These are phyloP conservation scores for Puccinia polysora DNA, from an alignment of 1,284 basidiomycete genomes.

Conservation along the genomic window DNA sequence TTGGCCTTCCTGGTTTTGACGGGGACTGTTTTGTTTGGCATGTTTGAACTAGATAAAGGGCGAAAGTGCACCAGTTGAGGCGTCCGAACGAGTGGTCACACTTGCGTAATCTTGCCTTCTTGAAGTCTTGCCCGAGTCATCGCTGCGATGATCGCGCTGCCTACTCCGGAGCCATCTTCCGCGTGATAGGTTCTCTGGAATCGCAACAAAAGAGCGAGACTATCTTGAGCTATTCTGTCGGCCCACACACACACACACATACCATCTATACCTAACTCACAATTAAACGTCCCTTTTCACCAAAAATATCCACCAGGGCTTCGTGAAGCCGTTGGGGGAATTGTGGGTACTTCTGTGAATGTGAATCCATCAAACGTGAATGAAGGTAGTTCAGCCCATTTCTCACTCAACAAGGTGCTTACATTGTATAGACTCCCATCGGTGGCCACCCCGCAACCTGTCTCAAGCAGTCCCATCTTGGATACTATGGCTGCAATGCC, in stretches of 20 bases:
- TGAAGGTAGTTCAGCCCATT: neutral
- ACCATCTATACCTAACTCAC: too few species aligned
- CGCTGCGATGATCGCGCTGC: conserved; percentile 85
- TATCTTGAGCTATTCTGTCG: too few species aligned
- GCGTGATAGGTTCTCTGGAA: conserved; percentile 70
- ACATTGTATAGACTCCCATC: conserved; percentile 91
- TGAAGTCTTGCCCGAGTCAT: conserved; percentile 65
- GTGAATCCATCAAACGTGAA: neutral
- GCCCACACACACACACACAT: too few species aligned
- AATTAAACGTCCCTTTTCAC: conserved; percentile 77
- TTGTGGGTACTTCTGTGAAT: conserved; percentile 78
- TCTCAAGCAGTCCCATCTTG: conserved; percentile 76
- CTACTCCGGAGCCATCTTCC: conserved; percentile 90
- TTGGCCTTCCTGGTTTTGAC: too few species aligned
- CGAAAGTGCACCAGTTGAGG: too few species aligned
- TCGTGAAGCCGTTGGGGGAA: conserved; percentile 84
- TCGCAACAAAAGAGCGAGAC: neutral
- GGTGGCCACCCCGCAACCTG: conserved; percentile 77
- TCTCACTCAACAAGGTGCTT: conserved; percentile 49
- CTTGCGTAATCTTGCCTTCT: conserved; percentile 55
- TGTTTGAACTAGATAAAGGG: too few species aligned
- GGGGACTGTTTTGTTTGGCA: too few species aligned
- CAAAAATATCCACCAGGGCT: conserved; percentile 84
- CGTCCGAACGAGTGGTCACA: too few species aligned
- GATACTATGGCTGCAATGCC: conserved; percentile 90